Evolutionary conservation across 1,284 basidiomycete species (phyloP).

Genomic region (Porodaedalea pini): DNA sequence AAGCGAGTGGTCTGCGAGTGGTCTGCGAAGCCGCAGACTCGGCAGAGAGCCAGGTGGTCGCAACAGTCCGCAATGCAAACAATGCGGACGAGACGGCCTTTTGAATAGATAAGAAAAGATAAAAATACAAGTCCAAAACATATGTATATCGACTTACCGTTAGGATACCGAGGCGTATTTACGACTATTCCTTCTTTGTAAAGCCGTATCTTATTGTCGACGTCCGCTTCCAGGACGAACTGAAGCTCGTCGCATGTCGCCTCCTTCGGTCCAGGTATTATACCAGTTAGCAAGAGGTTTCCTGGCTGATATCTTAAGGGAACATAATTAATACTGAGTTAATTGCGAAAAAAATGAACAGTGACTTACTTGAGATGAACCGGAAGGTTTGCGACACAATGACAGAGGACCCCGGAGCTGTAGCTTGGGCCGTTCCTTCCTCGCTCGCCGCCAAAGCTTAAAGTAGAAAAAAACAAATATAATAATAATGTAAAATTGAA

Average conservation of each 20-base stretch:
- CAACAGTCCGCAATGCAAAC: slow-evolving; percentile 10
- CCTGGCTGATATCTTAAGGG: slow-evolving; percentile 16
- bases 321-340: slow-evolving; percentile 1
- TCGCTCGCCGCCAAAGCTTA: too few relatives aligned
- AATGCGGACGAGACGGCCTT: slow-evolving; percentile 5
- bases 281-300: slow-evolving; percentile 15
- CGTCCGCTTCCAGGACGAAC: slow-evolving; percentile 3
- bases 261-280: slow-evolving; percentile 21
- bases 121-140: background rate
- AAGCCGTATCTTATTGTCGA: slow-evolving; percentile 1
- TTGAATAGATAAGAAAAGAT: background rate
- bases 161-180: background rate
- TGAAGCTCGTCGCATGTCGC: slow-evolving; percentile 18
- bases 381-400: slow-evolving; percentile 11
- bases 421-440: slow-evolving; percentile 6
- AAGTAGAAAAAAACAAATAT: too few relatives aligned
- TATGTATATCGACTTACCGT: background rate
- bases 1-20: background rate
- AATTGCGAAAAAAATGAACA: too few relatives aligned
- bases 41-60: slow-evolving; percentile 18
- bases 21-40: slow-evolving; percentile 15
- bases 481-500: background rate
- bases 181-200: slow-evolving; percentile 8
- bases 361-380: slow-evolving; percentile 4
- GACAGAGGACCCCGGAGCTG: slow-evolving; percentile 10